Evolutionary conservation across 352 stramenopile genomes (phyloP), one percentile per base, ranked within the genome.

Genomic region (Globisporangium ultimum): DNA sequence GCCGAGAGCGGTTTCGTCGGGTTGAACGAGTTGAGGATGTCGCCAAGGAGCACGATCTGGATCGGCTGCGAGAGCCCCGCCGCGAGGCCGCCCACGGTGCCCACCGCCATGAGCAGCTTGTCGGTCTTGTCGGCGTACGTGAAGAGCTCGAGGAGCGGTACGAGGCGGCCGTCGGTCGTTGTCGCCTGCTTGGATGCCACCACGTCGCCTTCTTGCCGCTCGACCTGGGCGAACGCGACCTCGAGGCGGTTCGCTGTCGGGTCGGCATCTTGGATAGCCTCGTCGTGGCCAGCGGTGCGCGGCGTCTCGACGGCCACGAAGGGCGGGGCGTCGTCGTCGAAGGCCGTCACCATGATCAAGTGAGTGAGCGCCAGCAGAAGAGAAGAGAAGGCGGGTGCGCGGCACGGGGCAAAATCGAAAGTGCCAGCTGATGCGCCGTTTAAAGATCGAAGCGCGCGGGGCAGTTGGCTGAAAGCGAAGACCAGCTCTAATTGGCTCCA

Each of bases 1-100:
- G 48, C 28, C 28, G 28, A 11, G 24, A 34, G 55, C 56, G 3
- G 48, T 40, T 11, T 46, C 74, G 28, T 71, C 43, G 83, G 79
- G 53, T 89, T 89, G 49, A 91, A 89, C 10, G 79, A 70, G 63
- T 91, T 88, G 46, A 91, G 63, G 28, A 87, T 68, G 58, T 90
- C 77, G 10, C 81, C 81, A 56, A 93, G 75, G 36, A 93, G 70
- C 34, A 91, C 62, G 50, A 89, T 86, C 61, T 90, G 79, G 14
- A 91, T 66, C 7, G 81, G 84, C 55, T 89, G 75, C 24, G 69
- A 67, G 41, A 86, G 20, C 3, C 84, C 84, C 4, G 71, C 64
- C 1, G 61, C 55, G 7, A 89, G 53, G 1, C 73, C 75, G 0
- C 66, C 68, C 3, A 88, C 10, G 0, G 77, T 73, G 41, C 83